Conservation (phyloP, 345 rosid species). For the Gossypioides kirkii region DNA sequence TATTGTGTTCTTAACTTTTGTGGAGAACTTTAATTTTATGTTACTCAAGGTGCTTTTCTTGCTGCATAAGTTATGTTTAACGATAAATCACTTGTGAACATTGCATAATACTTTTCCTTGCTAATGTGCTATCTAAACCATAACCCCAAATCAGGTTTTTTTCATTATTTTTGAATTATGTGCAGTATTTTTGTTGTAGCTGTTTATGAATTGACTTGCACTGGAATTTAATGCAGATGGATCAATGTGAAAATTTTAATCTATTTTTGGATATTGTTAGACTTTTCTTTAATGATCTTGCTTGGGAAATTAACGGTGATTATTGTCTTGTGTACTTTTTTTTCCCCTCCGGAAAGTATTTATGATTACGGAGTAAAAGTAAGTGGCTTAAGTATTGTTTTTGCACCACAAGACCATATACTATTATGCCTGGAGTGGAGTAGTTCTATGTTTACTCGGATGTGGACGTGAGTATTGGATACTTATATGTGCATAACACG, state of each 20-base stretch:
- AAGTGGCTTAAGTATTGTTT: neutral
- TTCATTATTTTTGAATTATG: neutral
- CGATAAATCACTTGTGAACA: neutral
- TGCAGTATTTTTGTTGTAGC: neutral
- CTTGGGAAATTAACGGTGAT: too few relatives aligned
- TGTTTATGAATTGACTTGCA: constrained; percentile 2
- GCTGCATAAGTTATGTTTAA: neutral
- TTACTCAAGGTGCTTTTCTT: neutral
- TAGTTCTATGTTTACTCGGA: too few relatives aligned
- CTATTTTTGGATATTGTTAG: neutral
- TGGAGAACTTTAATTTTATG: neutral
- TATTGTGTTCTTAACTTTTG: neutral
- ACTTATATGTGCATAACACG: too few relatives aligned
- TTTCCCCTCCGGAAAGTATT: neutral
- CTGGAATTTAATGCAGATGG: neutral
- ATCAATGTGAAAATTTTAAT: neutral
- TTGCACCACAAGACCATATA: neutral
- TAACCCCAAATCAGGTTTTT: constrained; percentile 45
- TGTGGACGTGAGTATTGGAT: too few relatives aligned
- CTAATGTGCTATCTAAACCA: constrained; percentile 45
- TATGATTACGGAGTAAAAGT: neutral
- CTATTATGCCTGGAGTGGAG: too few relatives aligned
- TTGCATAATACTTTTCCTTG: neutral
- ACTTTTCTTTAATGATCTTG: neutral
- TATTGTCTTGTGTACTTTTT: neutral